Evolutionary conservation across 805 yeast species (phyloP).

Genomic region (Suhomyces tanzawaensis): DNA sequence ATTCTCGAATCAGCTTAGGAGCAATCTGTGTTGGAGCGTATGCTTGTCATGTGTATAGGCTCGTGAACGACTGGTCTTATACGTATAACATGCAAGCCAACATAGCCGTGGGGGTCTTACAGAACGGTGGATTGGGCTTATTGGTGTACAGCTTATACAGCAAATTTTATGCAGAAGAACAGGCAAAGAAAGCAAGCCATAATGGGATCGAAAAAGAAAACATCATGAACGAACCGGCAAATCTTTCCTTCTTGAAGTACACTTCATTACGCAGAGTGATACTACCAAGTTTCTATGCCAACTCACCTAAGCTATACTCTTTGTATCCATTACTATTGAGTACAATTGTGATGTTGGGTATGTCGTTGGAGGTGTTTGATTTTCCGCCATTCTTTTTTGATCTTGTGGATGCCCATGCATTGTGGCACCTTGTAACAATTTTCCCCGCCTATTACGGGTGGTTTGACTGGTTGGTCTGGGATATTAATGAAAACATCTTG

Average conservation of each 20-base stretch:
- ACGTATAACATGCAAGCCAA: constrained; percentile 94
- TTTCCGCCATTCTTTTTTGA: constrained; percentile 65
- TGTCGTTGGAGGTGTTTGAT: constrained; percentile 89
- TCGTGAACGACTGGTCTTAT: constrained; percentile 78
- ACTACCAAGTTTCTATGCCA: constrained; percentile 28
- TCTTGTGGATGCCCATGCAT: constrained; percentile 84
- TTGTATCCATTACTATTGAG: constrained; percentile 39
- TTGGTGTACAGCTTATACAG: constrained; percentile 28
- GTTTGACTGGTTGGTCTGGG: constrained; percentile 49
- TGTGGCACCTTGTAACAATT: constrained; percentile 91
- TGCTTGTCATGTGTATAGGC: constrained; percentile 59
- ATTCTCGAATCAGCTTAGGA: constrained; percentile 35
- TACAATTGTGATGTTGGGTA: constrained; percentile 58
- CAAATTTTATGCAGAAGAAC: constrained; percentile 27
- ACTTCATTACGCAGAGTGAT: constrained; percentile 20
- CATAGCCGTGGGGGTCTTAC: constrained; percentile 71
- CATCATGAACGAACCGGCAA: background rate
- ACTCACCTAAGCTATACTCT: constrained; percentile 37
- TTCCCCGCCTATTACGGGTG: constrained; percentile 38
- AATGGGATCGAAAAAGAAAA: background rate
- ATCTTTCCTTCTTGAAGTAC: constrained; percentile 20
- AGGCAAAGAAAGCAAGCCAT: constrained; percentile 11
- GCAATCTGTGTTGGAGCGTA: constrained; percentile 50
- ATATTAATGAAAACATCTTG: constrained; percentile 32
- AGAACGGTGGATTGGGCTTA: constrained; percentile 46